Evolutionary conservation across 352 stramenopile species (phyloP).

Genomic region (Elongisporangium senticosum): DNA sequence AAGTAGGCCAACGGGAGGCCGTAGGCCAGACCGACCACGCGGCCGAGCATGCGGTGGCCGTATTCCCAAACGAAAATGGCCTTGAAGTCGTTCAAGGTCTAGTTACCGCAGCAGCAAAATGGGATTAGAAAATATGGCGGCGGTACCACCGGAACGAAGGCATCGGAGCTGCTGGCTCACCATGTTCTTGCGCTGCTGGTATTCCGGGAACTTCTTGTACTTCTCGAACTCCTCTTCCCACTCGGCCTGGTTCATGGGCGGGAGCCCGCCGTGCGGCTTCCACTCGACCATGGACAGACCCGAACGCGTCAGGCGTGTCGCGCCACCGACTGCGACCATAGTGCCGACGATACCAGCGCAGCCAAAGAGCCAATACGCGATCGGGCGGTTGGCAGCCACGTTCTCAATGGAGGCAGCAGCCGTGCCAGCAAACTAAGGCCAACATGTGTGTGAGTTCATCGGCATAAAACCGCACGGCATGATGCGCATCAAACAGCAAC

Average conservation of each 20-base stretch:
- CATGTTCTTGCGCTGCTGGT: slow-evolving; percentile 92
- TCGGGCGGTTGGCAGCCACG: slow-evolving; percentile 70
- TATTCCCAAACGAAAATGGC: slow-evolving; percentile 96
- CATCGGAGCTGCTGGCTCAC: slow-evolving; percentile 18
- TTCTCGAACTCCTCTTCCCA: slow-evolving; percentile 96
- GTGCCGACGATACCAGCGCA: slow-evolving; percentile 92
- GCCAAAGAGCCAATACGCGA: slow-evolving; percentile 94
- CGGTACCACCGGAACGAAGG: background rate
- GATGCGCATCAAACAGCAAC: background rate
- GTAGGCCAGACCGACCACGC: slow-evolving; percentile 93
- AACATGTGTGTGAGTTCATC: slow-evolving; percentile 6
- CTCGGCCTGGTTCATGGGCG: slow-evolving; percentile 88
- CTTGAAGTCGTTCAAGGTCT: slow-evolving; percentile 98
- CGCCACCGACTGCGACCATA: slow-evolving; percentile 97
- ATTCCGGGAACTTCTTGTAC: slow-evolving; percentile 99
- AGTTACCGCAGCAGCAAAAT: background rate
- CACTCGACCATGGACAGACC: slow-evolving; percentile 97
- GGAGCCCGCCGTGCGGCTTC: slow-evolving; percentile 92
- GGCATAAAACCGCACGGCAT: slow-evolving; percentile 5
- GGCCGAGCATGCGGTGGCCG: slow-evolving; percentile 97
- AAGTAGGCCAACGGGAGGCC: slow-evolving; percentile 92
- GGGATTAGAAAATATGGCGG: background rate
- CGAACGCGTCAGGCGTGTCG: slow-evolving; percentile 96
- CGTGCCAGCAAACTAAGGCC: slow-evolving; percentile 38
- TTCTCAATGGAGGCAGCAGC: slow-evolving; percentile 72